phyloP scores from a whole-genome alignment of 129 eudicot genomes.

The Saussurea involucrata region DNA sequence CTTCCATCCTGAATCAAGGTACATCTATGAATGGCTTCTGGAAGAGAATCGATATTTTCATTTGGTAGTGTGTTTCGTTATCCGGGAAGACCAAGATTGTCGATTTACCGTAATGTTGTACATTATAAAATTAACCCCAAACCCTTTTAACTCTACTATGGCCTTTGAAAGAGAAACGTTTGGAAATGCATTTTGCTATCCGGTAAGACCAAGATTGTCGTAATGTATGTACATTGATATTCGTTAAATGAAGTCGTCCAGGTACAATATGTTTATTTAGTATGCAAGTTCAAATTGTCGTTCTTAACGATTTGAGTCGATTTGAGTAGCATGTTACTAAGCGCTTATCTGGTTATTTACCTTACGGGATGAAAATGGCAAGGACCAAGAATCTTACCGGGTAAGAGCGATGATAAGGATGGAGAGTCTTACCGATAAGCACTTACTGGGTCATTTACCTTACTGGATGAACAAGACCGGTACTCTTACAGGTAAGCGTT shows the following conservation, averaged over 20 bases:
- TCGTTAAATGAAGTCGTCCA: not conserved
- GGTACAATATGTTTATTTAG: not conserved
- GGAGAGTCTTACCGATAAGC: no score
- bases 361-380: no score
- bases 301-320: not conserved
- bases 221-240: slow-evolving; percentile 16
- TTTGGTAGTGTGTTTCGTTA: not conserved
- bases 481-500: no score
- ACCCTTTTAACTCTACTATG: not conserved
- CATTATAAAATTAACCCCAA: not conserved
- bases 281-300: not conserved
- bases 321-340: not conserved
- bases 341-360: no score
- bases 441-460: no score
- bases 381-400: no score
- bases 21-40: not conserved
- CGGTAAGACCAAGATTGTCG: not conserved
- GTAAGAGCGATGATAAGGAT: no score
- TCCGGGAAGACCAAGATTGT: not conserved
- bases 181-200: not conserved
- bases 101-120: not conserved
- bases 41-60: not conserved
- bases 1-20: slow-evolving; percentile 50
- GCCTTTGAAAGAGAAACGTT: not conserved
- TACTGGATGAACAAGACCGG: no score